Evolutionary conservation across 1,139 yeast species (phyloP), one percentile per base, ranked within the genome.

Genomic region (Taiozyma sp.): DNA sequence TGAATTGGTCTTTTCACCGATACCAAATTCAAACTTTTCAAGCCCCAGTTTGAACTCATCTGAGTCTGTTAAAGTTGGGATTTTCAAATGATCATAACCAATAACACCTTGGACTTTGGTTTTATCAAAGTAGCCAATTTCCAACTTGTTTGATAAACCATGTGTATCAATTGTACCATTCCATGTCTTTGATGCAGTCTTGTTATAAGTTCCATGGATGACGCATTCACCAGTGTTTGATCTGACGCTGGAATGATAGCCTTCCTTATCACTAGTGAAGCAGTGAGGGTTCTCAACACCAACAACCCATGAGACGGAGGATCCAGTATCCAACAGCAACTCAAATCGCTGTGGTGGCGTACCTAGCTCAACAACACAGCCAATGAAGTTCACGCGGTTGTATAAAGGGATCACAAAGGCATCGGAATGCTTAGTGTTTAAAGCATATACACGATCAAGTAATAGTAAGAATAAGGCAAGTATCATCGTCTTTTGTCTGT

Each of bases 251-350:
- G 29, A 12, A 39, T 24, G 14, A 23, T 27, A 16, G 2, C n/a
- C 10, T 29, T 24, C 7, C 13, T 24, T 10, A 6, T 13, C 28
- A 16, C n/a, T 30, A 1, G 63, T 57, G 51, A 41, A 27, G 36
- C 66, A 63, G 51, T 59, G 62, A 3, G 67, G 65, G 53, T 70
- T 69, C n/a, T 54, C 48, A 8, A 56, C 30, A 2, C 57, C 47
- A 45, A 64, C 58, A 38, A 83, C 79, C 91, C 91, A 85, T 54
- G 84, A 68, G 60, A 82, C 87, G 6, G 85, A 73, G 1, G 88
- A 82, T 0, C 90, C 91, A 4, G 91, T 85, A 61, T 85, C 91
- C 27, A 86, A 63, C 55, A 82, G 67, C 2, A 81, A 78, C 24
- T 70, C 71, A 23, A 83, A 71, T 5, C 66, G 62, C 57, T 79